Evolutionary conservation across 495 filamentous ascomycete species (phyloP).

Genomic region (Penicillium canescens): DNA sequence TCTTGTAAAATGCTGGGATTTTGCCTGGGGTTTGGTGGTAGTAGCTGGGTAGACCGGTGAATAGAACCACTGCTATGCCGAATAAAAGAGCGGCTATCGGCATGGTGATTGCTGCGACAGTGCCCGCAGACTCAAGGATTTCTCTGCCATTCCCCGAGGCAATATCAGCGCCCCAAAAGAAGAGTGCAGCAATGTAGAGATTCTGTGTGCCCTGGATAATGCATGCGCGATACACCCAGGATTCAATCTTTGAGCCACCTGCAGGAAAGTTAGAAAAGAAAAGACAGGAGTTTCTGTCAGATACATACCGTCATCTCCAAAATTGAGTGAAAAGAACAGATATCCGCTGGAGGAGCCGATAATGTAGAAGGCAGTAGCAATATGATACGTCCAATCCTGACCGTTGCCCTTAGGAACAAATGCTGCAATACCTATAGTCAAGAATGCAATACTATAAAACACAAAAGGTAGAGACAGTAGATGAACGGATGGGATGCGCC

Average conservation of each 20-base stretch:
- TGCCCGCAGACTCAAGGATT: not conserved
- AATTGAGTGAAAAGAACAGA: constrained; percentile 51
- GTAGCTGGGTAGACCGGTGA: constrained; percentile 46
- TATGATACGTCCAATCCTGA: constrained; percentile 48
- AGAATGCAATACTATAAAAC: constrained; percentile 65
- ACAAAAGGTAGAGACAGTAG: constrained; percentile 59
- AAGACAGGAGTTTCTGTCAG: too few species aligned
- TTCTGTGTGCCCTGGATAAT: constrained; percentile 50
- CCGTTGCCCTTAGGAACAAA: constrained; percentile 39
- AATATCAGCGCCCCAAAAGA: constrained; percentile 49
- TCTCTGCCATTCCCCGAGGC: constrained; percentile 45
- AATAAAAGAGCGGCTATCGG: constrained; percentile 42
- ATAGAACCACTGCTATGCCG: constrained; percentile 36
- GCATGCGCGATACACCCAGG: constrained; percentile 51
- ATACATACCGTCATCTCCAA: constrained; percentile 37
- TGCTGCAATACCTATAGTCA: constrained; percentile 63
- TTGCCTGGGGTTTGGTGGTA: constrained; percentile 62
- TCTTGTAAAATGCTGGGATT: constrained; percentile 56
- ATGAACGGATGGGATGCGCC: constrained; percentile 58
- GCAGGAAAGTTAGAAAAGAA: too few species aligned
- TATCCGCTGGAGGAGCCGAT: constrained; percentile 48
- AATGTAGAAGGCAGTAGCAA: constrained; percentile 44
- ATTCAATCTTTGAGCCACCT: constrained; percentile 41
- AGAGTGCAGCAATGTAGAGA: constrained; percentile 46
- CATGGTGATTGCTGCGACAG: constrained; percentile 36